Evolutionary conservation across 495 filamentous ascomycete species (phyloP).

Genomic region (Lasiosphaeria ovina): DNA sequence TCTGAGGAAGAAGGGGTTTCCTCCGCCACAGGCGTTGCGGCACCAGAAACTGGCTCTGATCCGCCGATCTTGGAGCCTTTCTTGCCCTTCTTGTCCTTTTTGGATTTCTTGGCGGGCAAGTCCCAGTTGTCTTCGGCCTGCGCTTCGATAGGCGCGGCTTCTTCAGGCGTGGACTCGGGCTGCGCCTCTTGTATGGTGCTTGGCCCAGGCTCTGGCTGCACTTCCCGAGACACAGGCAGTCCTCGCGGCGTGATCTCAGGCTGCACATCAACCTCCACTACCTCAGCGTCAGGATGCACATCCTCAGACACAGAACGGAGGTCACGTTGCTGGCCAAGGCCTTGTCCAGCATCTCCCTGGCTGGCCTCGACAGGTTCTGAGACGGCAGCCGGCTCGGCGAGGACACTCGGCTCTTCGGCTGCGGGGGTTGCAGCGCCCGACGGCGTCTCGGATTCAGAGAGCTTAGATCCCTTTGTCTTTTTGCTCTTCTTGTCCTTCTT

Average conservation of each 20-base stretch:
- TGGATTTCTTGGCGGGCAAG: constrained; percentile 23
- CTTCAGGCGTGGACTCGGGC: neutral
- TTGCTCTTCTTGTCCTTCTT: constrained; percentile 33
- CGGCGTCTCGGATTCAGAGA: constrained; percentile 16
- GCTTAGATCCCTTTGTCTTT: constrained; percentile 5
- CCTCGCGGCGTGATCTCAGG: too few species aligned
- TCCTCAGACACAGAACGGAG: too few species aligned
- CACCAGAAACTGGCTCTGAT: neutral
- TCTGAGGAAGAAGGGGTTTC: too few species aligned
- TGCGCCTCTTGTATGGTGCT: neutral
- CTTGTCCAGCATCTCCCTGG: too few species aligned
- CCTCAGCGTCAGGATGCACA: too few species aligned
- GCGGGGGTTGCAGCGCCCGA: constrained; percentile 13
- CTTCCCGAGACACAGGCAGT: neutral
- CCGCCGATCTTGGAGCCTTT: constrained; percentile 22
- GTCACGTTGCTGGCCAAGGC: too few species aligned
- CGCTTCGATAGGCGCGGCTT: neutral
- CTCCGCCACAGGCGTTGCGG: too few species aligned
- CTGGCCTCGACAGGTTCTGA: too few species aligned
- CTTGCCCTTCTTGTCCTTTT: constrained; percentile 35
- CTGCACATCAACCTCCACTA: too few species aligned
- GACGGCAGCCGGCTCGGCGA: neutral
- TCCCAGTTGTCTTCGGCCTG: constrained; percentile 3
- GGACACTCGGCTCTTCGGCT: constrained; percentile 8
- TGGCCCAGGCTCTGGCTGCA: neutral